Base-by-base conservation (phyloP, 352 stramenopile genomes). In the Phytophthora meadii region DNA sequence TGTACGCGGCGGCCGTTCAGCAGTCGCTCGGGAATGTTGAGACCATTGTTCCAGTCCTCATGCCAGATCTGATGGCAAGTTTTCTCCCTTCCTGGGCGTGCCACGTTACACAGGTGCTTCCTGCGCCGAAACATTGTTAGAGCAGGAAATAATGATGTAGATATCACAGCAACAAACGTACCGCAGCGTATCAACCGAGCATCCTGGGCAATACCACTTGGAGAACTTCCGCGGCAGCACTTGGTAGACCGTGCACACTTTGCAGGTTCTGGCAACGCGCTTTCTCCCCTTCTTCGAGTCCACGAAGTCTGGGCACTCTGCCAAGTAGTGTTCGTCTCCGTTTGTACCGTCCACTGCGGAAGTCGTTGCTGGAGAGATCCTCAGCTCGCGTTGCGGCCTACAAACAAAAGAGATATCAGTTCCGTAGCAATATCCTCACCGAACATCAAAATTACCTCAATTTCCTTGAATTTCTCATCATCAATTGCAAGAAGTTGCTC, bases 131-230 rank as follows among this genome's bases (percentile, higher is more conserved):
- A n/a, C n/a, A n/a, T n/a, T n/a, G n/a, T n/a, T n/a, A n/a, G n/a
- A n/a, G n/a, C n/a, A n/a, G n/a, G n/a, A n/a, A n/a, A n/a, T n/a
- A n/a, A n/a, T n/a, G n/a, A n/a, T n/a, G n/a, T n/a, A n/a, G n/a
- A n/a, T n/a, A n/a, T n/a, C n/a, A n/a, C n/a, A n/a, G n/a, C n/a
- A n/a, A n/a, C n/a, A n/a, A n/a, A n/a, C n/a, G n/a, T n/a, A n/a
- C n/a, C n/a, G n/a, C n/a, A n/a, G n/a, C n/a, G 36, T 51, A 27
- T 36, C 45, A 6, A 51, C 24, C 28, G 46, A 53, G 27, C 14
- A 53, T 5, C 27, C 46, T 4, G 36, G 36, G 36, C 15, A 41
- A 10, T 41, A 41, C 11, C n/a, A 41, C 36, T 41, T 41, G 36
- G 36, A 17, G 11, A 41, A 41, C 36, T 41, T 41, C 36, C 36